Conservation (phyloP, 208 protist genomes). For the Leishmania braziliensis region DNA sequence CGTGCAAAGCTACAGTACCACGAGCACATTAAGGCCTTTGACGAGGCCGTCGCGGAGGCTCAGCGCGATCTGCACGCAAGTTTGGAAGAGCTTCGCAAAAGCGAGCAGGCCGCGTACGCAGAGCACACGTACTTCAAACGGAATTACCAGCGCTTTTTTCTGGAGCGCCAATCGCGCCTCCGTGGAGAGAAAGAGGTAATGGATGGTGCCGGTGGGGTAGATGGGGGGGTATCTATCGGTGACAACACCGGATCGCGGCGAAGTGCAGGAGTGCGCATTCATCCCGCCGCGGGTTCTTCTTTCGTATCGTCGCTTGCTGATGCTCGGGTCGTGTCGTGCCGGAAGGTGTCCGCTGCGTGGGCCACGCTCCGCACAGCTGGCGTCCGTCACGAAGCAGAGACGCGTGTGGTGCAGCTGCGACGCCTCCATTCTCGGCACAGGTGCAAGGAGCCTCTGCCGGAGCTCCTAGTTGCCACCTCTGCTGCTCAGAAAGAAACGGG, state of each 20-base stretch:
- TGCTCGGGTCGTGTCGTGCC: conserved; percentile 8
- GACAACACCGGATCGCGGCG: background rate
- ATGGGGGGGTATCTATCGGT: background rate
- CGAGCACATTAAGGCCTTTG: conserved; percentile 14
- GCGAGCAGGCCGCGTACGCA: conserved; percentile 26
- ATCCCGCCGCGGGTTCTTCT: background rate
- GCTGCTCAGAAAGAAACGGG: background rate
- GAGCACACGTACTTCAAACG: conserved; percentile 9
- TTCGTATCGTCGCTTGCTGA: background rate
- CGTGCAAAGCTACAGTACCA: conserved; percentile 5
- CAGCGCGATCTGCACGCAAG: conserved; percentile 6
- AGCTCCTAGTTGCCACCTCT: background rate
- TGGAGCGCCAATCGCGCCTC: conserved; percentile 11
- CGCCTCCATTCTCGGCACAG: conserved; percentile 15
- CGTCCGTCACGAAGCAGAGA: conserved; percentile 8
- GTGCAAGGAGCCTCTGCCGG: conserved; percentile 16
- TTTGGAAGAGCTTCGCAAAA: conserved; percentile 10
- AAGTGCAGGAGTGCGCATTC: background rate
- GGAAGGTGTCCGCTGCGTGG: conserved; percentile 32
- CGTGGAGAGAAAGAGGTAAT: background rate
- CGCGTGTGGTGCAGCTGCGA: conserved; percentile 22
- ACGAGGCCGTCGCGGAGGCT: conserved; percentile 9
- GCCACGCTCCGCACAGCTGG: conserved; percentile 19
- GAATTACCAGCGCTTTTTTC: conserved; percentile 22
- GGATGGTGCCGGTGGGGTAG: background rate